phyloP scores from a whole-genome alignment of 768 basidiomycete species.

The Epithele typhae region DNA sequence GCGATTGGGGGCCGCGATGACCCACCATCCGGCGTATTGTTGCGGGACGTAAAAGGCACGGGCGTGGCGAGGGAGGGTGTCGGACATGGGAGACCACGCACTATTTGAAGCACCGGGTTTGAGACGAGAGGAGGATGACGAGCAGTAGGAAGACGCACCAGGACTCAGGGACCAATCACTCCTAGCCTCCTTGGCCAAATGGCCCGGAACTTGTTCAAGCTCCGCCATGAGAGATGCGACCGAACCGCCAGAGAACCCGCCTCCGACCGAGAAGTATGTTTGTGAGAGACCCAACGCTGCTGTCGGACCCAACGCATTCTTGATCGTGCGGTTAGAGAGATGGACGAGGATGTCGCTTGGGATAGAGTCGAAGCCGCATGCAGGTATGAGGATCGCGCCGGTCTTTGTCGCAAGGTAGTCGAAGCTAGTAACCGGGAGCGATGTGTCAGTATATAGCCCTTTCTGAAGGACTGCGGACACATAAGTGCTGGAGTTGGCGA shows the following conservation, averaged over 20 bases:
- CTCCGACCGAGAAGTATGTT: slow-evolving; percentile 43
- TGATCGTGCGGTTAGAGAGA: slow-evolving; percentile 67
- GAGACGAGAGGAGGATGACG: too few species aligned
- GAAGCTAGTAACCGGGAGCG: slow-evolving; percentile 41
- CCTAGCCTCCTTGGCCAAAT: slow-evolving; percentile 26
- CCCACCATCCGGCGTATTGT: slow-evolving; percentile 37
- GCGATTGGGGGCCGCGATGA: slow-evolving; percentile 43
- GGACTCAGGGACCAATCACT: slow-evolving; percentile 41
- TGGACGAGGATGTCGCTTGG: slow-evolving; percentile 70
- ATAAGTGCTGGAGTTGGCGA: background rate
- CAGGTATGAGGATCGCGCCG: slow-evolving; percentile 72
- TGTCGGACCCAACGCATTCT: slow-evolving; percentile 34
- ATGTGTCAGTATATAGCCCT: slow-evolving; percentile 9
- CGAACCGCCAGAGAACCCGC: slow-evolving; percentile 65
- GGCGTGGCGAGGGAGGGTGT: slow-evolving; percentile 29
- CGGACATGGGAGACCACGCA: slow-evolving; percentile 28
- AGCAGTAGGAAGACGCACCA: slow-evolving; percentile 27
- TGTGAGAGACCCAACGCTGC: slow-evolving; percentile 50
- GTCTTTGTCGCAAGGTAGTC: slow-evolving; percentile 69
- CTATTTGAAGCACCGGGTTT: too few species aligned
- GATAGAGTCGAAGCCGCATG: slow-evolving; percentile 74
- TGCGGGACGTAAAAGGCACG: slow-evolving; percentile 30
- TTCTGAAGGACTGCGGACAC: slow-evolving; percentile 2
- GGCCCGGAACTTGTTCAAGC: slow-evolving; percentile 29
- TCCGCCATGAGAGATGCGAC: slow-evolving; percentile 35